phyloP scores from a whole-genome alignment of 2,329 filamentous ascomycete species.

The Ilyonectria robusta region DNA sequence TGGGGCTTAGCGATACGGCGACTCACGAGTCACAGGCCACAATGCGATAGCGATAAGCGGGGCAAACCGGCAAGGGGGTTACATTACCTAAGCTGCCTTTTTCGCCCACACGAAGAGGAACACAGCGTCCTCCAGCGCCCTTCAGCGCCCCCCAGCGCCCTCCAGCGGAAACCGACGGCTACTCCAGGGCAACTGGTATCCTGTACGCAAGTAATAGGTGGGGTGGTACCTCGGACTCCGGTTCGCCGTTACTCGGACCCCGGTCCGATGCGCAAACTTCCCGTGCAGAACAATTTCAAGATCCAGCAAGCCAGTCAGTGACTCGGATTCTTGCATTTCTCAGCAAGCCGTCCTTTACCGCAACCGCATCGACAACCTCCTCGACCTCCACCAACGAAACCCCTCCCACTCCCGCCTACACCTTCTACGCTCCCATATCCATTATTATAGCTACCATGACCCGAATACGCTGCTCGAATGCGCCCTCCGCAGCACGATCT shows the following conservation, averaged over 20 bases:
- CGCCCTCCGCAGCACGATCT: constrained; percentile 55
- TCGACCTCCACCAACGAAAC: constrained; percentile 23
- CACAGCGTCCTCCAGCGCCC: not conserved
- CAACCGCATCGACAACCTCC: constrained; percentile 34
- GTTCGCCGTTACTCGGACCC: constrained; percentile 38
- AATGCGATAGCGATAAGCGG: constrained; percentile 38
- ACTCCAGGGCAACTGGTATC: constrained; percentile 31
- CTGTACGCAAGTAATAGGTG: constrained; percentile 7
- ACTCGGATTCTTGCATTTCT: constrained; percentile 47
- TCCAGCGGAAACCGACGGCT: constrained; percentile 25
- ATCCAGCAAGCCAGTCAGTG: constrained; percentile 35
- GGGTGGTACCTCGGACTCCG: constrained; percentile 25
- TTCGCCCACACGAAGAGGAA: constrained; percentile 30
- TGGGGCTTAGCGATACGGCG: constrained; percentile 55
- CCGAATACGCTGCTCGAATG: constrained; percentile 55
- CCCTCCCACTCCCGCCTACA: constrained; percentile 2
- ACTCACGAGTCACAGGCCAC: constrained; percentile 39
- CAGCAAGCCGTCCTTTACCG: constrained; percentile 41
- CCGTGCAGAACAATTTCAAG: constrained; percentile 42
- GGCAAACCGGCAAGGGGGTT: constrained; percentile 3
- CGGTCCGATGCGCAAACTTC: constrained; percentile 13
- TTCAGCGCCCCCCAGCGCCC: not conserved
- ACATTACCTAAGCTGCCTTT: constrained; percentile 30
- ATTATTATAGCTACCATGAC: constrained; percentile 46
- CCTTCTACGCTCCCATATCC: constrained; percentile 1